These are phyloP conservation scores for Globisporangium iwayamae DNA, from an alignment of 352 stramenopile species.

Conservation along the genomic window DNA sequence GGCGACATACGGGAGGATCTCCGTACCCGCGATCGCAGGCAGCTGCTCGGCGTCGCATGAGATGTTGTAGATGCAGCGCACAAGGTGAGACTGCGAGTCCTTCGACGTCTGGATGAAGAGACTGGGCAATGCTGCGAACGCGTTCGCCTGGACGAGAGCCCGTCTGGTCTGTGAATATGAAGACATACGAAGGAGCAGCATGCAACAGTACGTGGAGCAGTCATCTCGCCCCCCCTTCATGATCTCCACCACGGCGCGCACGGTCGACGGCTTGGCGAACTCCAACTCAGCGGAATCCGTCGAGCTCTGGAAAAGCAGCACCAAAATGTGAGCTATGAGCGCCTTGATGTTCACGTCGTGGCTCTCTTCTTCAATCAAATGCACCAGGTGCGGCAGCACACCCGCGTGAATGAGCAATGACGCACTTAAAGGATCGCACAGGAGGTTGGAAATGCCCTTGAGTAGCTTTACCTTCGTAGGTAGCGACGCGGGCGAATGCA, in stretches of 20 bases:
- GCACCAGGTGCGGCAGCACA: conserved; percentile 27
- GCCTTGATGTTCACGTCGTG: conserved; percentile 11
- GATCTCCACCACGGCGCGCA: conserved; percentile 19
- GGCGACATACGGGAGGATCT: conserved; percentile 24
- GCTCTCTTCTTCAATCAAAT: conserved; percentile 24
- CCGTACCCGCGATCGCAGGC: conserved; percentile 12
- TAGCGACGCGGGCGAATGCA: conserved; percentile 10
- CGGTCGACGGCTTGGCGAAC: conserved; percentile 26
- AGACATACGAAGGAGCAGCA: conserved; percentile 62
- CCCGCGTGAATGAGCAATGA: conserved; percentile 22
- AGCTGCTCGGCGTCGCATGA: conserved; percentile 41
- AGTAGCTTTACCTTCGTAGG: conserved; percentile 41
- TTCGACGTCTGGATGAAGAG: conserved; percentile 32
- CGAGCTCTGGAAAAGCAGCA: conserved; percentile 31
- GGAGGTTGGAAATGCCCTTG: conserved; percentile 46
- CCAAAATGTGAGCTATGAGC: conserved; percentile 27
- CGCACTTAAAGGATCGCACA: conserved; percentile 33
- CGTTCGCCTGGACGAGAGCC: conserved; percentile 16
- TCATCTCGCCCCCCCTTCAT: conserved; percentile 20
- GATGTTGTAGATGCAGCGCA: conserved; percentile 63
- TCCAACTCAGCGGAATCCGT: conserved; percentile 24
- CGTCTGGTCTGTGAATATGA: conserved; percentile 32
- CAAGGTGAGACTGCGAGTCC: conserved; percentile 36
- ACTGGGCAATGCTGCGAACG: conserved; percentile 22
- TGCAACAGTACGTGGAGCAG: conserved; percentile 40